Percentiles rank a stretch among this genome's conserved stretches.
Evolutionary conservation across 1,284 basidiomycete genomes (phyloP).

Genomic region (Apiotrichum porosum): DNA sequence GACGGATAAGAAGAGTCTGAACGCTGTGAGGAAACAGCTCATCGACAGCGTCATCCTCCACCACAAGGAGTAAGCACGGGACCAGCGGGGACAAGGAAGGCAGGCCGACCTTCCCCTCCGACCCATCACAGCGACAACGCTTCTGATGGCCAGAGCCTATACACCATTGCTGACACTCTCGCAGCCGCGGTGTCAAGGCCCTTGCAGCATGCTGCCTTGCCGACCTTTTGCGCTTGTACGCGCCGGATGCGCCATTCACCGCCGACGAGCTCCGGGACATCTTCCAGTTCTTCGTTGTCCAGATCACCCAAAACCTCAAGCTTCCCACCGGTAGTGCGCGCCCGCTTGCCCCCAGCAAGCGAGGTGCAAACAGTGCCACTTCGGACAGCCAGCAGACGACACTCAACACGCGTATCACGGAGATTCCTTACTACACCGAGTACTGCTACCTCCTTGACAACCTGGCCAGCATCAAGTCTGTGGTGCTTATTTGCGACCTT

Average conservation of each 20-base stretch:
- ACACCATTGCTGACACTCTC: slow-evolving; percentile 1
- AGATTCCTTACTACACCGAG: slow-evolving; percentile 67
- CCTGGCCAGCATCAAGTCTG: slow-evolving; percentile 87
- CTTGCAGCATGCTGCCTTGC: slow-evolving; percentile 91
- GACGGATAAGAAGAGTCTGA: slow-evolving; percentile 69
- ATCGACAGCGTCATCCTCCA: slow-evolving; percentile 73
- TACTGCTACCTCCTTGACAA: slow-evolving; percentile 91
- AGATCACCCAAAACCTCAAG: slow-evolving; percentile 70
- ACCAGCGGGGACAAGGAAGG: background rate
- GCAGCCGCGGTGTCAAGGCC: slow-evolving; percentile 72
- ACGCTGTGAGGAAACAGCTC: slow-evolving; percentile 69
- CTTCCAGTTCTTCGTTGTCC: slow-evolving; percentile 88
- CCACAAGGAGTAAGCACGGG: slow-evolving; percentile 70
- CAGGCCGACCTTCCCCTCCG: background rate
- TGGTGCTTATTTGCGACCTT: slow-evolving; percentile 88
- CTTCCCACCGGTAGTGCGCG: slow-evolving; percentile 50
- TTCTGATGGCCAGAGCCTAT: too few species aligned
- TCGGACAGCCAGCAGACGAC: slow-evolving; percentile 33
- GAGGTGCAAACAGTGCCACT: slow-evolving; percentile 14
- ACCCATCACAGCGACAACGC: background rate
- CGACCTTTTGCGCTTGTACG: slow-evolving; percentile 87
- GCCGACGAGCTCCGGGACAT: slow-evolving; percentile 78
- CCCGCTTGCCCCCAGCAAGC: slow-evolving; percentile 26
- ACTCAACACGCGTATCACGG: slow-evolving; percentile 47
- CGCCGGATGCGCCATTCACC: slow-evolving; percentile 94